Conservation (phyloP, 148 eudicot genomes). For the Chenopodium album region DNA sequence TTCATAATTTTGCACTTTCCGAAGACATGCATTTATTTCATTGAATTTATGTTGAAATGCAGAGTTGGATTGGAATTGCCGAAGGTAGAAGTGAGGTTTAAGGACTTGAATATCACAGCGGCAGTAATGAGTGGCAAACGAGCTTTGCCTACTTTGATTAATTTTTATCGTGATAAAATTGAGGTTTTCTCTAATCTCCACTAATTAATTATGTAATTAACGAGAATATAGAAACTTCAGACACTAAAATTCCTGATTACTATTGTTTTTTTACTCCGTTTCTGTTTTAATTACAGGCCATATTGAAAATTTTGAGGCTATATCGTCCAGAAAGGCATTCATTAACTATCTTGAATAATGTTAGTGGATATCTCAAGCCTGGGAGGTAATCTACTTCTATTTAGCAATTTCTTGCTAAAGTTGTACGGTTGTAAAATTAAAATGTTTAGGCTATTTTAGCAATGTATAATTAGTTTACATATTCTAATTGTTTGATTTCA, state of each 20-base stretch:
- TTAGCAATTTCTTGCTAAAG: neutral
- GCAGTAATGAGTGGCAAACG: constrained; percentile 69
- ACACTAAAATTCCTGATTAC: no score
- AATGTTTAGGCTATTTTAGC: neutral
- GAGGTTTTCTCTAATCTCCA: constrained; percentile 46
- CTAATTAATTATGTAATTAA: no score
- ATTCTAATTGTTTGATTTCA: no score
- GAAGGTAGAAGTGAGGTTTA: constrained; percentile 75
- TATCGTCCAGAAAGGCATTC: constrained; percentile 55
- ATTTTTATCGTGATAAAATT: constrained; percentile 55
- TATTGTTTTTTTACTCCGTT: neutral
- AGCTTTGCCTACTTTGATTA: constrained; percentile 83
- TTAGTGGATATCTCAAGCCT: constrained; percentile 71
- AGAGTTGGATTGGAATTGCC: constrained; percentile 83
- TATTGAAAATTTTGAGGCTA: constrained; percentile 47
- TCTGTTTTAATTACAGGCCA: constrained; percentile 30
- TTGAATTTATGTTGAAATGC: constrained; percentile 4
- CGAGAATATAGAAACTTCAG: no score
- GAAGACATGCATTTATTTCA: neutral
- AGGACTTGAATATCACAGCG: constrained; percentile 50
- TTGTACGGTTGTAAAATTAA: neutral
- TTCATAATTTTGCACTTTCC: no score
- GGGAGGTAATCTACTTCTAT: constrained; percentile 51
- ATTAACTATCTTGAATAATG: constrained; percentile 54
- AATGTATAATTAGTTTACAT: neutral